Evolutionary conservation across 192 early-diverging fungal genomes (phyloP), one percentile per base, ranked within the genome.

Genomic region (Phycomyces nitens): DNA sequence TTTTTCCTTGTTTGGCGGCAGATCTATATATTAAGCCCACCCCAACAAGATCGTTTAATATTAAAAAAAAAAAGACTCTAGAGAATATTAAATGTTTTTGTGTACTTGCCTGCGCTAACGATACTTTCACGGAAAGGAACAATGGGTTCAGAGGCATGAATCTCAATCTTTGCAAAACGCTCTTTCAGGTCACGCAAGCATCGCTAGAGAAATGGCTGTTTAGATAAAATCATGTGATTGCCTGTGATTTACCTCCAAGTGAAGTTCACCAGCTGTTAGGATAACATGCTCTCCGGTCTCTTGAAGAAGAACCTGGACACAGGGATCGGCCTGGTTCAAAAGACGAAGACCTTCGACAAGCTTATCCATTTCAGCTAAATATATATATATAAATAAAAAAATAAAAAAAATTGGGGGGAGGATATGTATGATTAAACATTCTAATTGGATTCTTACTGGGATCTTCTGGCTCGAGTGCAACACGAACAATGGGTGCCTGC

Each of bases 261-360:
- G 97, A 27, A 99, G 79, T 78, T 98, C 97, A 38, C 97, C 97
- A 10, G 97, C 94, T 8, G 94, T 92, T 38, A 97, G 78, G 64
- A 99, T 94, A 9, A 99, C 93, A 58, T 94, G 92, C 77, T 99
- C 97, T 10, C 97, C 97, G 0, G 95, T 96, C 47, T 95, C 92
- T 68, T 98, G 94, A 21, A 91, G 73, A 59, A 90, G 68, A 6
- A 99, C 89, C 68, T 98, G 88, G 3, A 98, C 96, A 56, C 92
- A 88, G 3, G 96, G 93, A 65, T 99, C 97, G 4, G 96, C 89
- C 64, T 93, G 94, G 66, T 98, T 97, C 16, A 99, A 76, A 22
- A 98, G 76, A 52, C 84, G 90, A 18, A 99, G 75, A 14, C 97
- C 97, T 22, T 87, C 83, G 14, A 86, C 83, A 15, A 99, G 83